Evolutionary conservation across 2,329 filamentous ascomycete genomes (phyloP).

Genomic region (Pseudocercospora fuligena): DNA sequence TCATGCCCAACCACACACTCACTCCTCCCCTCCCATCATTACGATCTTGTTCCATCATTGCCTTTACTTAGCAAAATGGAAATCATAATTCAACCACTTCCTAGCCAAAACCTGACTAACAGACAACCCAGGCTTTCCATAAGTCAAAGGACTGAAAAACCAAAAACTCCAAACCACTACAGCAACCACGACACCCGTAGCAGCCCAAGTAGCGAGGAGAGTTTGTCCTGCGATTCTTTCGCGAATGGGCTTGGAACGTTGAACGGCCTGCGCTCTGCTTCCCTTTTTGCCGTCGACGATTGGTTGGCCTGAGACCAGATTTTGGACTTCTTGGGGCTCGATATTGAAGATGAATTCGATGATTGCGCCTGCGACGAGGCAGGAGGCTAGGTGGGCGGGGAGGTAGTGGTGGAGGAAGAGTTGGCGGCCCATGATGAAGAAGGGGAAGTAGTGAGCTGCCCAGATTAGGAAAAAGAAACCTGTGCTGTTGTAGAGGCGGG

Average conservation of each 20-base stretch:
- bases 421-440: conserved; percentile 97
- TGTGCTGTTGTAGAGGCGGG: conserved; percentile 95
- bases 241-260: conserved; percentile 72
- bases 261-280: conserved; percentile 42
- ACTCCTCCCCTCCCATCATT: background rate
- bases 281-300: conserved; percentile 43
- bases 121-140: conserved; percentile 86
- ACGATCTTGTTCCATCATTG: background rate
- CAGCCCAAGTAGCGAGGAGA: conserved; percentile 78
- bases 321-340: conserved; percentile 69
- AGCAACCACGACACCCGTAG: conserved; percentile 69
- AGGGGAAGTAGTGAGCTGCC: conserved; percentile 96
- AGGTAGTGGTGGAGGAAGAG: conserved; percentile 98
- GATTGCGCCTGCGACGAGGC: conserved; percentile 85
- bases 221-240: conserved; percentile 82
- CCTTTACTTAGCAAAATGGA: conserved; percentile 94
- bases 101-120: conserved; percentile 78
- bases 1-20: background rate
- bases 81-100: conserved; percentile 96
- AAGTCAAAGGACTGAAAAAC: conserved; percentile 94
- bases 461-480: conserved; percentile 99
- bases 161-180: conserved; percentile 78
- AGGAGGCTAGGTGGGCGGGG: conserved; percentile 88
- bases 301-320: conserved; percentile 48
- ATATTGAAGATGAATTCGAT: conserved; percentile 96